Evolutionary conservation across 257 asterid species (phyloP).

Genomic region (Anisodus tanguticus): DNA sequence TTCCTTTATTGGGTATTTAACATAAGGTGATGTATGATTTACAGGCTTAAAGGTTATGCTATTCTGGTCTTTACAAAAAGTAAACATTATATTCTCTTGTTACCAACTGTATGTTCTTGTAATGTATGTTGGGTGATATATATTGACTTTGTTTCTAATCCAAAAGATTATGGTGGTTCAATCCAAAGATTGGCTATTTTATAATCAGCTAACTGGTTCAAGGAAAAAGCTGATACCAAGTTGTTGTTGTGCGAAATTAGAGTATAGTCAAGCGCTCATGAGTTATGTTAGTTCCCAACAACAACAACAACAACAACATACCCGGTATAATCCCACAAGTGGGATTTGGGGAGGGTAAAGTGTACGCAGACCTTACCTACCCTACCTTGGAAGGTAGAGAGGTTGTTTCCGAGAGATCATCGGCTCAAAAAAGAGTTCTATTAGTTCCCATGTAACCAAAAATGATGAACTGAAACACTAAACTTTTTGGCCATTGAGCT

Average conservation of each 20-base stretch:
- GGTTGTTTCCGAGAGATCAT: too few species aligned
- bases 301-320: too few species aligned
- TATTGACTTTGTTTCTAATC: background rate
- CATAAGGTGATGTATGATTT: background rate
- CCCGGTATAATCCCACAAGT: too few species aligned
- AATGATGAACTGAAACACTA: background rate
- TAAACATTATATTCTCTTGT: background rate
- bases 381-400: too few species aligned
- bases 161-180: background rate
- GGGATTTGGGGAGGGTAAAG: too few species aligned
- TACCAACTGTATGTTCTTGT: background rate
- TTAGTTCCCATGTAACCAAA: background rate
- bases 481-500: background rate
- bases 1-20: background rate
- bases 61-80: background rate
- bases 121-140: background rate
- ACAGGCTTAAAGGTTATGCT: background rate
- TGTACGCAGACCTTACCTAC: too few species aligned
- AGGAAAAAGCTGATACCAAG: background rate
- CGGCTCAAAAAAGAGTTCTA: background rate
- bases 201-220: background rate
- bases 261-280: background rate
- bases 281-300: background rate
- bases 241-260: background rate
- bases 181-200: constrained; percentile 6